Evolutionary conservation across 148 eudicot species (phyloP).

Genomic region (Rhododendron ferrugineum): DNA sequence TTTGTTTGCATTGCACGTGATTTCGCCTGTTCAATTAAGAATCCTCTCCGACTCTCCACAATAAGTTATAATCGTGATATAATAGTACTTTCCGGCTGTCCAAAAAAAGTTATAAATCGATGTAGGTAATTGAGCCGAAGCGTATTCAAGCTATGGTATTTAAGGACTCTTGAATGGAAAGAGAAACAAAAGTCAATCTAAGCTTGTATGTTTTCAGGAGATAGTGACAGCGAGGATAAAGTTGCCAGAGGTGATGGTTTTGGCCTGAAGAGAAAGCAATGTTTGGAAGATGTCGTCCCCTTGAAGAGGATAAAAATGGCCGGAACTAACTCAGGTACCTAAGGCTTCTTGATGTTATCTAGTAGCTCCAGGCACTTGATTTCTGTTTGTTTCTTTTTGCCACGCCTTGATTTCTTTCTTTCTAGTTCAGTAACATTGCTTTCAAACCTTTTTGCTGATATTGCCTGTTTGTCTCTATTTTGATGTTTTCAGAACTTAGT

Average conservation of each 20-base stretch:
- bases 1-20: not conserved
- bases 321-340: constrained; percentile 22
- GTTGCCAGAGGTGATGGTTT: constrained; percentile 1
- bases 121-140: not conserved
- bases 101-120: not conserved
- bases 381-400: not conserved
- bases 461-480: not conserved
- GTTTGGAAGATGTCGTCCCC: constrained; percentile 23
- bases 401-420: not conserved
- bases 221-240: not conserved
- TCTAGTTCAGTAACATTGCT: not conserved
- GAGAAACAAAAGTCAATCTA: not conserved
- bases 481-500: not conserved
- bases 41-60: not conserved
- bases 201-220: constrained; percentile 13
- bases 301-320: constrained; percentile 37
- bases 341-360: not conserved
- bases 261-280: constrained; percentile 49
- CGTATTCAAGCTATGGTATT: not conserved
- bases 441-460: not conserved
- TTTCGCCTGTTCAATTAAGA: not conserved
- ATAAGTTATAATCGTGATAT: not conserved
- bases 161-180: not conserved
- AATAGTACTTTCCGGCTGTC: not conserved
- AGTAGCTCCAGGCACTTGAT: not conserved